phyloP scores from a whole-genome alignment of 2,329 filamentous ascomycete species.

The Tricladium varicosporioides region DNA sequence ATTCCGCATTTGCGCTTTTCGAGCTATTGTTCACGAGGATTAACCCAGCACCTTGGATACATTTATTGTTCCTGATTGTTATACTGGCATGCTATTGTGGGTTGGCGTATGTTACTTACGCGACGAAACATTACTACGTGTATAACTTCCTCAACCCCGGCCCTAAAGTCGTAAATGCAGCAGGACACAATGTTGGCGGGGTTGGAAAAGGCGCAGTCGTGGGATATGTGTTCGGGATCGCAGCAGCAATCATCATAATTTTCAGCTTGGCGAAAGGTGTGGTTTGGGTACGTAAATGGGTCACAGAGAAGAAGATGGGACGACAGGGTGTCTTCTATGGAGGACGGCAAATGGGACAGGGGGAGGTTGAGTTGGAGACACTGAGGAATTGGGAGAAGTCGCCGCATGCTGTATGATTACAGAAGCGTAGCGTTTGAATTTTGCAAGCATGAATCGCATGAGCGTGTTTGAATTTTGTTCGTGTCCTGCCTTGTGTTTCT shows the following conservation, averaged over 20 bases:
- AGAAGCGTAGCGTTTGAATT: too few relatives aligned
- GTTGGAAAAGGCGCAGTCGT: constrained; percentile 20
- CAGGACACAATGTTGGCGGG: constrained; percentile 18
- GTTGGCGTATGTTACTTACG: constrained; percentile 71
- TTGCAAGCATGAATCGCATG: too few relatives aligned
- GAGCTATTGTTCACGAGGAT: constrained; percentile 71
- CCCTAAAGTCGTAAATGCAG: constrained; percentile 3
- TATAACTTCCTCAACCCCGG: constrained; percentile 73
- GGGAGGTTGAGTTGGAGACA: constrained; percentile 26
- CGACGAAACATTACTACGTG: constrained; percentile 69
- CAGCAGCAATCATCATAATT: constrained; percentile 25
- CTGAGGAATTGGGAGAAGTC: constrained; percentile 28
- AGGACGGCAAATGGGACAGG: constrained; percentile 23
- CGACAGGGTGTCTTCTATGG: constrained; percentile 38
- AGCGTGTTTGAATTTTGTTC: too few relatives aligned
- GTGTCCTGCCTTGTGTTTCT: too few relatives aligned
- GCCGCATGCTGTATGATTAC: too few relatives aligned
- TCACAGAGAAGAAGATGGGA: constrained; percentile 43
- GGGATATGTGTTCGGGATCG: constrained; percentile 30
- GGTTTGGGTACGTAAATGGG: constrained; percentile 22
- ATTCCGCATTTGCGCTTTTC: constrained; percentile 70
- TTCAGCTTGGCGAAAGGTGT: constrained; percentile 22
- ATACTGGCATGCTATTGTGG: constrained; percentile 70
- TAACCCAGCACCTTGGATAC: constrained; percentile 58
- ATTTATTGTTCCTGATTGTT: constrained; percentile 67